Evolutionary conservation across 768 basidiomycete species (phyloP).

Genomic region (Tephrocybe sp.): DNA sequence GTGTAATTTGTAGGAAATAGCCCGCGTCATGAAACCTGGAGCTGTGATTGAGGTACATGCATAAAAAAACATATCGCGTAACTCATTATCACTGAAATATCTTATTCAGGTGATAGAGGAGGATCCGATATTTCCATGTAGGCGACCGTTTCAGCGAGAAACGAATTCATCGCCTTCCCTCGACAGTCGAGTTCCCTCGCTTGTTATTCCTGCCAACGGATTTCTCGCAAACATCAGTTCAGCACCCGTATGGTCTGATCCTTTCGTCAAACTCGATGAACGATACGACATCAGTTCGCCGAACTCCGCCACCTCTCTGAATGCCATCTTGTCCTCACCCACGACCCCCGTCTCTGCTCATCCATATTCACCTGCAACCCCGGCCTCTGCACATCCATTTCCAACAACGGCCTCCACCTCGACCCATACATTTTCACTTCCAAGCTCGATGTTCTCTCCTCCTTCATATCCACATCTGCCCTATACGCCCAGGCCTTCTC

Average conservation of each 20-base stretch:
- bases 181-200: conserved; percentile 19
- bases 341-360: not conserved
- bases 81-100: conserved; percentile 4
- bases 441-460: not conserved
- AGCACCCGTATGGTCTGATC: conserved; percentile 23
- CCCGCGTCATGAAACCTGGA: conserved; percentile 61
- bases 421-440: not conserved
- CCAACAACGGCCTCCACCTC: not conserved
- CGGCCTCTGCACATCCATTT: not conserved
- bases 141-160: conserved; percentile 18
- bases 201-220: conserved; percentile 18
- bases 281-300: conserved; percentile 11
- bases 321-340: not conserved
- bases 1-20: conserved; percentile 49
- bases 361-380: not conserved
- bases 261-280: conserved; percentile 8
- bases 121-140: conserved; percentile 66
- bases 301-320: conserved; percentile 5
- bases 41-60: conserved; percentile 60
- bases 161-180: conserved; percentile 14
- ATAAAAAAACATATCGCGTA: conserved; percentile 2
- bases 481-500: conserved; percentile 9
- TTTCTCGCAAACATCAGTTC: conserved; percentile 21
- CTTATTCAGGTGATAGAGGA: conserved; percentile 62
- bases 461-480: conserved; percentile 1